These are phyloP conservation scores for Kingdonia uniflora DNA, from an alignment of 164 flowering plant species.

Conservation along the genomic window DNA sequence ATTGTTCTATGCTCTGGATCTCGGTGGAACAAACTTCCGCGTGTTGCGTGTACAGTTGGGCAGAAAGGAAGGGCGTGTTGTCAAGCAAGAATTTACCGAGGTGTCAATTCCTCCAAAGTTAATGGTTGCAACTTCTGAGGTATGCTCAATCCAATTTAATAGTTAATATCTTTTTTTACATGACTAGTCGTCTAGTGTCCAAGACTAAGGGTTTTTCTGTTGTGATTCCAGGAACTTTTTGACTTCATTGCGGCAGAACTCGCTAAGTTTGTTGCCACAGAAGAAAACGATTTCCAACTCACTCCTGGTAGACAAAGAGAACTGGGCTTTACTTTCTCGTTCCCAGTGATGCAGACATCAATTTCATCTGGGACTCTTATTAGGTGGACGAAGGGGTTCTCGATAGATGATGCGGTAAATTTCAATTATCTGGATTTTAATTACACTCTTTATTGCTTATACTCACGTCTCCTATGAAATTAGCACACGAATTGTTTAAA, in stretches of 20 bases:
- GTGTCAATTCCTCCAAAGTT: conserved; percentile 87
- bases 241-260: conserved; percentile 72
- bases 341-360: conserved; percentile 76
- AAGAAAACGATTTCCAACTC: conserved; percentile 46
- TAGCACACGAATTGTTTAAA: no score
- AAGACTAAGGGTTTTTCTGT: background rate
- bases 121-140: conserved; percentile 72
- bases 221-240: conserved; percentile 61
- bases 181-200: background rate
- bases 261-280: conserved; percentile 73
- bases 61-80: conserved; percentile 52
- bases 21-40: conserved; percentile 97
- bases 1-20: conserved; percentile 84
- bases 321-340: conserved; percentile 93
- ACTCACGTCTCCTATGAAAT: no score
- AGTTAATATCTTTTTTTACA: background rate
- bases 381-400: conserved; percentile 95
- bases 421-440: conserved; percentile 6
- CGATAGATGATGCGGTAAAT: conserved; percentile 68
- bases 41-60: conserved; percentile 81
- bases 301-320: conserved; percentile 78
- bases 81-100: conserved; percentile 71
- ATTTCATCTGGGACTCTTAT: conserved; percentile 75
- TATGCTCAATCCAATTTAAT: conserved; percentile 22
- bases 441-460: background rate